Base-by-base conservation (phyloP, 768 basidiomycete genomes). In the Leucosporidium creatinivorum region DNA sequence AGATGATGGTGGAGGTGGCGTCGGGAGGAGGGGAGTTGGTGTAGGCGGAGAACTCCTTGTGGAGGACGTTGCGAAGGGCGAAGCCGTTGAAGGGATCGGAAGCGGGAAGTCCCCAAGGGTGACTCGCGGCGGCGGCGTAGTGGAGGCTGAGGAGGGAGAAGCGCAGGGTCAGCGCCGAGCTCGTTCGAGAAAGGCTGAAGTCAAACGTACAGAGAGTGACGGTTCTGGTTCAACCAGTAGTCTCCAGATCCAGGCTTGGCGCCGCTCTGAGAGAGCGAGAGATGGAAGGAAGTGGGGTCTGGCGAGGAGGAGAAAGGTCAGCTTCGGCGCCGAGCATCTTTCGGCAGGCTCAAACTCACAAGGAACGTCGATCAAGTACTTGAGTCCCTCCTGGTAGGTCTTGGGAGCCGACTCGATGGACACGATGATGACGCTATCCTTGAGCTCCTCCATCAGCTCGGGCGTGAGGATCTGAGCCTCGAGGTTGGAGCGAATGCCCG, bases 31-130 rank as follows among this genome's bases (percentile, higher is more conserved):
- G 58, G 1, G 26, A 30, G 31, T 44, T 30, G 50, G 51, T 26
- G 60, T 62, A 70, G 23, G 51, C 33, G 47, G 44, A 21, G 49
- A 68, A 68, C 47, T 65, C 44, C 49, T 68, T 55, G 47, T 55
- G 61, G 4, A 68, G 66, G 7, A 55, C 58, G 52, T 52, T 58
- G 19, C 70, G 70, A 26, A 72, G 70, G 21, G 70, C 67, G 61
- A 72, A 72, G 54, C 70, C 70, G 61, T 72, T 72, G 70, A 72
- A 72, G 2, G 70, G 66, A 33, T 72, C 70, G 23, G 58, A 65
- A 9, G 67, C 63, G 28, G 70, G 67, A 8, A 63, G 61, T 3
- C 70, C 70, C 70, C 70, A 72, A 17, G 70, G 70, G 58, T 72
- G 70, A 6, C 31, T 39, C 2, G 63, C 63, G n/a, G 67, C 63